Evolutionary conservation across 306 rosid genomes (phyloP).

Genomic region (Cyclanthera cordifolia): DNA sequence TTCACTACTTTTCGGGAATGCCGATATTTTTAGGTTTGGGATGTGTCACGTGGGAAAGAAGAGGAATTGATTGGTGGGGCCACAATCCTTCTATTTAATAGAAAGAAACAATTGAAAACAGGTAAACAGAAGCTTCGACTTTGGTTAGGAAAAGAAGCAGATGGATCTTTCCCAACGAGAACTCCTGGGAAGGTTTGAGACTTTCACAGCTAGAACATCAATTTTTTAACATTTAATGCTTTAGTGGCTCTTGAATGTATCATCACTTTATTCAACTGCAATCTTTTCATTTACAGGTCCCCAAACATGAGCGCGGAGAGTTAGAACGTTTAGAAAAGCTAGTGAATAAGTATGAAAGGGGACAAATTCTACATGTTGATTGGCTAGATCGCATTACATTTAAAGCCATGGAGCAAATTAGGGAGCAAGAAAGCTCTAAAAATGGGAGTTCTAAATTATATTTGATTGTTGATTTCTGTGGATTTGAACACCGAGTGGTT

Average conservation of each 20-base stretch:
- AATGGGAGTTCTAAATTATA: conserved; percentile 70
- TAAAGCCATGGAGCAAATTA: conserved; percentile 63
- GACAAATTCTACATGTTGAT: conserved; percentile 80
- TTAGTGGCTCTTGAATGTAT: conserved; percentile 7
- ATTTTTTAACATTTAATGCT: background rate
- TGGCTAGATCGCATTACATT: conserved; percentile 93
- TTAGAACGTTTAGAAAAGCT: conserved; percentile 92
- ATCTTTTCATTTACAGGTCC: conserved; percentile 45
- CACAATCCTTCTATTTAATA: conserved; percentile 77
- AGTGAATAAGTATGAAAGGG: conserved; percentile 79
- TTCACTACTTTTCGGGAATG: background rate
- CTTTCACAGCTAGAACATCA: background rate
- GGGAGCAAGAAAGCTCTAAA: conserved; percentile 60
- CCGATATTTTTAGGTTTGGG: conserved; percentile 62
- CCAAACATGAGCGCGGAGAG: conserved; percentile 83
- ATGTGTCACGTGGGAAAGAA: conserved; percentile 72
- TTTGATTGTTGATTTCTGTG: conserved; percentile 77
- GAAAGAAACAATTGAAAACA: conserved; percentile 81
- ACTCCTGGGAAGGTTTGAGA: conserved; percentile 91
- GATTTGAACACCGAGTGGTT: conserved; percentile 87
- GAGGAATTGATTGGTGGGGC: conserved; percentile 96
- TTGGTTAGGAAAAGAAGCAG: conserved; percentile 86
- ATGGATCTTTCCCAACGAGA: conserved; percentile 64
- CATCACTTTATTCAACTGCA: conserved; percentile 7
- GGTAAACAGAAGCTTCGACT: conserved; percentile 96